phyloP scores from a whole-genome alignment of 148 eudicot genomes.

The Rhododendron henanense region DNA sequence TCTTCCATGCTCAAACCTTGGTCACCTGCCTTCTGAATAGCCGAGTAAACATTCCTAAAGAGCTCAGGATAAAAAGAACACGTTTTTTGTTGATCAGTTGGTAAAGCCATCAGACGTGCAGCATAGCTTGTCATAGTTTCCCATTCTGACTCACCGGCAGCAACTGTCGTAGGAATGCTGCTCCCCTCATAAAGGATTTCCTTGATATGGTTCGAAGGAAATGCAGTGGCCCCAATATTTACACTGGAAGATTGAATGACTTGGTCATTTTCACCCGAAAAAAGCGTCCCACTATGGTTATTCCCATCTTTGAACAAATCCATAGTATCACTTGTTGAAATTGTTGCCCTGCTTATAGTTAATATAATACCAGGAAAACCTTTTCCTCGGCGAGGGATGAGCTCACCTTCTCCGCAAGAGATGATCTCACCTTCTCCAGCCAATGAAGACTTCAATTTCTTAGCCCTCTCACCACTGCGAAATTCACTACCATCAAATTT shows the following conservation, averaged over 20 bases:
- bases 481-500: constrained; percentile 42
- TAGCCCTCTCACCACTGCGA: constrained; percentile 25
- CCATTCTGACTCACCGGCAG: constrained; percentile 62
- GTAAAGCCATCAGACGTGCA: constrained; percentile 26
- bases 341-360: constrained; percentile 43
- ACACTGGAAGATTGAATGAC: constrained; percentile 29
- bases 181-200: constrained; percentile 40
- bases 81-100: constrained; percentile 23
- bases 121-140: constrained; percentile 64
- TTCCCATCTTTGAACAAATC: constrained; percentile 42
- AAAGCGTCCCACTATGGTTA: constrained; percentile 1
- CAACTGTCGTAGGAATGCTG: constrained; percentile 22
- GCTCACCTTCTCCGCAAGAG: constrained; percentile 54
- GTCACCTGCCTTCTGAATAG: constrained; percentile 84
- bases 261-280: constrained; percentile 35
- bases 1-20: constrained; percentile 80
- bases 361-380: constrained; percentile 92
- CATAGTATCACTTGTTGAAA: constrained; percentile 35
- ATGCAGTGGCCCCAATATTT: constrained; percentile 21
- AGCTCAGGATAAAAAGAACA: constrained; percentile 40
- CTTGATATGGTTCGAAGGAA: constrained; percentile 26
- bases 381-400: constrained; percentile 66
- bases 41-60: constrained; percentile 45
- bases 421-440: constrained; percentile 54
- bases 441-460: constrained; percentile 40